phyloP scores from a whole-genome alignment of 1,284 basidiomycete species.

The Cystobasidiaceae sp. region DNA sequence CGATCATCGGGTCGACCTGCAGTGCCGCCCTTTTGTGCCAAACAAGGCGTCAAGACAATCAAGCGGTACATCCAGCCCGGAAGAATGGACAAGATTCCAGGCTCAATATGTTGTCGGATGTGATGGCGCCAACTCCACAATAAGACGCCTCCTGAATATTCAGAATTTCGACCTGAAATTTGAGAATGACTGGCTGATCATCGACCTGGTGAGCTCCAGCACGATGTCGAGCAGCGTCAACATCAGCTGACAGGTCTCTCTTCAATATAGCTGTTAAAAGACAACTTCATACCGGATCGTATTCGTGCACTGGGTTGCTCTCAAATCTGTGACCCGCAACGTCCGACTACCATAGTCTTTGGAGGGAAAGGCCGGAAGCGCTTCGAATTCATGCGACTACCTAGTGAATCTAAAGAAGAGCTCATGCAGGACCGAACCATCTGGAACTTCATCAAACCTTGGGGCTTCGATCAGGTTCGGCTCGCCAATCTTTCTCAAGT shows the following conservation, averaged over 20 bases:
- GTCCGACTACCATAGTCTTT: constrained; percentile 35
- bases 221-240: background rate
- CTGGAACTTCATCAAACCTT: constrained; percentile 31
- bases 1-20: too few relatives aligned
- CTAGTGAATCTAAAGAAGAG: constrained; percentile 25
- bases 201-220: constrained; percentile 28
- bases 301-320: constrained; percentile 25
- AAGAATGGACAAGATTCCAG: constrained; percentile 4
- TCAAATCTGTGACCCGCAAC: constrained; percentile 36
- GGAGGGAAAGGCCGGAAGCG: constrained; percentile 32
- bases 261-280: background rate
- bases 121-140: constrained; percentile 38
- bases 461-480: constrained; percentile 28
- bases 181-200: constrained; percentile 38
- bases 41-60: too few relatives aligned
- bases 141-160: constrained; percentile 31
- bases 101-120: constrained; percentile 35
- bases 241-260: background rate
- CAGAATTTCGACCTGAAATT: constrained; percentile 32
- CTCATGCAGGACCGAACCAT: constrained; percentile 25
- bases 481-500: background rate
- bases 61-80: background rate
- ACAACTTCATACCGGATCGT: background rate
- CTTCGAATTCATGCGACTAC: constrained; percentile 37
- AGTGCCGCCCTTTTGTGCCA: too few relatives aligned